phyloP scores from a whole-genome alignment of 2,329 filamentous ascomycete species.

The Fusarium goolgardi region DNA sequence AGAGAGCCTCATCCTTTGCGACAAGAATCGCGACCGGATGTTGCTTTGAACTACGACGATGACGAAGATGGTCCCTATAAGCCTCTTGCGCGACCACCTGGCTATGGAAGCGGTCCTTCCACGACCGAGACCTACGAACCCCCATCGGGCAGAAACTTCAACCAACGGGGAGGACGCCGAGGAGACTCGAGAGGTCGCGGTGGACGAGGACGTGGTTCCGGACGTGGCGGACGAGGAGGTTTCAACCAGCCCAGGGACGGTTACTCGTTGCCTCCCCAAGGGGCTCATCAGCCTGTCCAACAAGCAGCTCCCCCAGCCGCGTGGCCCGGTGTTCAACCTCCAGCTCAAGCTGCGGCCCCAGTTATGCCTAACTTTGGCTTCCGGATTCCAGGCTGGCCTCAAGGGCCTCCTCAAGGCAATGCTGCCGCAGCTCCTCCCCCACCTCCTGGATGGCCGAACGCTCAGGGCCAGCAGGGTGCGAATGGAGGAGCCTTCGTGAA shows the following conservation, averaged over 20 bases:
- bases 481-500: constrained; percentile 63
- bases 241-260: constrained; percentile 52
- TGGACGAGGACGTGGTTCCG: constrained; percentile 56
- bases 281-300: constrained; percentile 49
- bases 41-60: constrained; percentile 75
- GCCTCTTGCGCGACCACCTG: constrained; percentile 74
- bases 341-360: constrained; percentile 38
- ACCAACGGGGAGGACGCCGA: constrained; percentile 57
- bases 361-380: constrained; percentile 56
- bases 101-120: constrained; percentile 65
- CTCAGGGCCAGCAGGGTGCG: constrained; percentile 50
- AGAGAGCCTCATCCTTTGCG: constrained; percentile 56
- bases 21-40: constrained; percentile 54
- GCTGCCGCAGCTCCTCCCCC: constrained; percentile 57
- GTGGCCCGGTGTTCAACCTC: constrained; percentile 32
- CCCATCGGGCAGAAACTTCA: constrained; percentile 47
- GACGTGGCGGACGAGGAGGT: constrained; percentile 55
- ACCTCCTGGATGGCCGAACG: constrained; percentile 52
- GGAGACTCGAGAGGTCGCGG: constrained; percentile 61
- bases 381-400: constrained; percentile 59
- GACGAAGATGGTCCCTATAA: constrained; percentile 77
- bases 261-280: constrained; percentile 56
- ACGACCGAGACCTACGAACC: constrained; percentile 55
- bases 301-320: constrained; percentile 42
- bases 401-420: constrained; percentile 42